Conservation (phyloP, 768 basidiomycete species). For the Amanita thiersii region DNA sequence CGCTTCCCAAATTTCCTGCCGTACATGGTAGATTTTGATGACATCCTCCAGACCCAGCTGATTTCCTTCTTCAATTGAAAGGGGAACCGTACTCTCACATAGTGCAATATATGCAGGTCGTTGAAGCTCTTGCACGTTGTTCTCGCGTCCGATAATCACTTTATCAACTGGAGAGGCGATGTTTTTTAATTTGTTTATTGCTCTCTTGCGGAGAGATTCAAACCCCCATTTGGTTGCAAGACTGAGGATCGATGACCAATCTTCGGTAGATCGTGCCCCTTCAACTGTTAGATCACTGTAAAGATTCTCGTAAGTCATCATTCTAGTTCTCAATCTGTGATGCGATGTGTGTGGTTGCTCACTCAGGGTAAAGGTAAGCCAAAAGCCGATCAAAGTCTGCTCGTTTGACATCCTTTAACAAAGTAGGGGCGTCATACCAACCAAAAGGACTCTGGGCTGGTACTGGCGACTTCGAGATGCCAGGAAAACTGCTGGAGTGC, state of each 20-base stretch:
- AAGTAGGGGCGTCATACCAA: neutral
- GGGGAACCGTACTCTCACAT: neutral
- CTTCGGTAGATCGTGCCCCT: neutral
- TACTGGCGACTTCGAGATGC: neutral
- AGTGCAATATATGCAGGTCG: neutral
- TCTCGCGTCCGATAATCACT: neutral
- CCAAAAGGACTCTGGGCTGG: too few relatives aligned
- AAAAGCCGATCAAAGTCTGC: constrained; percentile 1
- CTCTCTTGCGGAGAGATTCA: neutral
- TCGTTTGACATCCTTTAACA: neutral
- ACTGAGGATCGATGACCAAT: constrained; percentile 3
- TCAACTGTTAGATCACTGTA: neutral
- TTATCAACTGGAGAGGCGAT: neutral
- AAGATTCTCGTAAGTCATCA: neutral
- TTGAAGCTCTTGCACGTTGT: neutral
- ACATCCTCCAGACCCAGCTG: constrained; percentile 1
- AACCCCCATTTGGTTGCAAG: constrained; percentile 1
- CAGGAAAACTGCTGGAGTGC: constrained; percentile 1
- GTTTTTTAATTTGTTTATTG: neutral
- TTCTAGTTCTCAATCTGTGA: neutral
- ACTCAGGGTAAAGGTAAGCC: neutral
- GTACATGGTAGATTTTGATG: neutral
- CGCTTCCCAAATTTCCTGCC: neutral
- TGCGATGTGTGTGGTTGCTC: neutral
- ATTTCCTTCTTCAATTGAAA: neutral